Evolutionary conservation across 768 basidiomycete genomes (phyloP), one percentile per base, ranked within the genome.

Genomic region (Rossbeevera mucosa): DNA sequence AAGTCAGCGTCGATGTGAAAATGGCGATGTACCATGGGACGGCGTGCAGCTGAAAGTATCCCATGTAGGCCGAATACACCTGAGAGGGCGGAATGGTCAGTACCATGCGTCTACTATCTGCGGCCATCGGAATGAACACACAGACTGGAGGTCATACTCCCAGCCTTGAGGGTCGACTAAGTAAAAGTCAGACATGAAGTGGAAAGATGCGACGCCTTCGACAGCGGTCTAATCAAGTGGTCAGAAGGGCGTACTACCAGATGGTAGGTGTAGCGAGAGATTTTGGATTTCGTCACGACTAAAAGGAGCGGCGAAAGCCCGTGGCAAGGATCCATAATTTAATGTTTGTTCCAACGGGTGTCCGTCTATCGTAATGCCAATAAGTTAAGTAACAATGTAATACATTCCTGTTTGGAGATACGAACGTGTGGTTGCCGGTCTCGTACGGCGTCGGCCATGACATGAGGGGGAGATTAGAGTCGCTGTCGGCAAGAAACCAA

Each of bases 121-220:
- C 16, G 18, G 2, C 22, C 41, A 25, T n/a, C 26, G 33, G 21
- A 49, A 45, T 26, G 53, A 9, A 74, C 82, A 51, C 55, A 90
- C 88, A 44, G 86, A 87, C 60, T 87, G 85, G 5, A 89, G 76
- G 67, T 90, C 87, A 58, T 82, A 88, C 61, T 86, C 82, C 88
- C 89, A 91, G 20, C 86, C 87, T 54, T 75, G 76, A 16, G 85
- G 85, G 56, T 88, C 83, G 40, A 89, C 88, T 20, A 88, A 71
- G 20, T 81, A 80, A 64, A 87, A 87, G 65, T 88, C 83, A 28
- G 82, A 71, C 85, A 83, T 85, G 47, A 28, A 12, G 42, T 16
- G 12, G 22, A 28, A 36, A 4, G 26, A 30, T 3, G 20, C 12
- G 40, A 20, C 38, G 21, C 2, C 14, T 42, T 13, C 8, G 25